These are phyloP conservation scores for Aspergillus fijiensis DNA, from an alignment of 2,329 filamentous ascomycete genomes.

Conservation along the genomic window DNA sequence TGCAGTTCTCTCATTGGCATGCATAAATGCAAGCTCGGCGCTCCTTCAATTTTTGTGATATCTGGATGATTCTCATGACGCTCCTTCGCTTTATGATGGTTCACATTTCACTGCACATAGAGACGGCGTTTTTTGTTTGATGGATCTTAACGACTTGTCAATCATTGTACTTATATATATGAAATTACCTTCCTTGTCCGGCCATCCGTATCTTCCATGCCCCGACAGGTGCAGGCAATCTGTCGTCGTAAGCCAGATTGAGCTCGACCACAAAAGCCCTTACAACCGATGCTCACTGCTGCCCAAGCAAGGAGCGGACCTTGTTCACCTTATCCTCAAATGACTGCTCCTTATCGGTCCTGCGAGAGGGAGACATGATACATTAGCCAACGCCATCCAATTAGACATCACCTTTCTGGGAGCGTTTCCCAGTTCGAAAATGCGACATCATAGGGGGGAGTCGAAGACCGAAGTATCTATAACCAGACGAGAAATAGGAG, in stretches of 20 bases:
- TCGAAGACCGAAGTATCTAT: conserved; percentile 1
- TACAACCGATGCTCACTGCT: conserved; percentile 12
- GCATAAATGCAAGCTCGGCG: conserved; percentile 3
- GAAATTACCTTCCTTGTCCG: not conserved
- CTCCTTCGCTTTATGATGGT: conserved; percentile 3
- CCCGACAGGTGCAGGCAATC: not conserved
- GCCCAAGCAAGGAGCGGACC: conserved; percentile 54
- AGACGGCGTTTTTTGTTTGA: conserved; percentile 8
- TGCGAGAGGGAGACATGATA: conserved; percentile 28
- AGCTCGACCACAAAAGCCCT: not conserved
- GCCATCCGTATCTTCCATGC: not conserved
- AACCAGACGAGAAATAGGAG: not conserved
- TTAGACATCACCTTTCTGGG: not conserved
- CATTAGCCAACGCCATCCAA: conserved; percentile 18
- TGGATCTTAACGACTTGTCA: conserved; percentile 7
- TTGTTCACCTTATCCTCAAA: conserved; percentile 74
- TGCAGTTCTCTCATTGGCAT: not conserved
- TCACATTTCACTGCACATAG: conserved; percentile 1
- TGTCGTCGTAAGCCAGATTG: not conserved
- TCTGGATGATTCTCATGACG: conserved; percentile 7
- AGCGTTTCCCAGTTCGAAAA: too few relatives aligned
- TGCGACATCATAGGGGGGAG: not conserved
- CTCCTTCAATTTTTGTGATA: conserved; percentile 1
- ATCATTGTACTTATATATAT: conserved; percentile 1
- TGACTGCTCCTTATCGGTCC: conserved; percentile 82